phyloP scores from a whole-genome alignment of 2,329 filamentous ascomycete species.

The Cladosporium sp. region DNA sequence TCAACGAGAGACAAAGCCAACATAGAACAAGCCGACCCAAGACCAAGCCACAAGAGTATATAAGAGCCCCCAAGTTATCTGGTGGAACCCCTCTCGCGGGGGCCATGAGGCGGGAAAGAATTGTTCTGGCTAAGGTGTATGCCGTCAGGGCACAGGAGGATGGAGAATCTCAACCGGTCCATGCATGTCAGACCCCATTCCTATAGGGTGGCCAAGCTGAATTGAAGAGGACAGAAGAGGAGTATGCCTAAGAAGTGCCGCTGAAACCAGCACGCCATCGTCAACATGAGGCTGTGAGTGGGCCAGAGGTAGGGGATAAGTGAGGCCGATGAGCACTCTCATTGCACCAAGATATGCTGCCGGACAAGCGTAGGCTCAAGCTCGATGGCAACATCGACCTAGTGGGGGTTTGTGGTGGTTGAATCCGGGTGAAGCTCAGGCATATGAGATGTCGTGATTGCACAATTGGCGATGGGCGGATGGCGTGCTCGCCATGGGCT shows the following conservation, averaged over 20 bases:
- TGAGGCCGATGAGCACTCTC: neutral
- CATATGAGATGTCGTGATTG: conserved; percentile 15
- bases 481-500: conserved; percentile 3
- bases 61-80: neutral
- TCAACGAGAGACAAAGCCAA: neutral
- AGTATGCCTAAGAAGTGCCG: neutral
- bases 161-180: conserved; percentile 8
- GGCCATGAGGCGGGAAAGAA: neutral
- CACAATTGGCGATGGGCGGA: neutral
- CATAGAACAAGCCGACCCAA: neutral
- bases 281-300: conserved; percentile 7
- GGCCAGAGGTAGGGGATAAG: neutral
- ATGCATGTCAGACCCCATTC: neutral
- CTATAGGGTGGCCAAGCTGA: neutral
- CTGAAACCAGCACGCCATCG: conserved; percentile 6
- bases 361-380: conserved; percentile 14
- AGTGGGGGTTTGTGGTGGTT: conserved; percentile 6
- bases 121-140: conserved; percentile 1
- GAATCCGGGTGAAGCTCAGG: conserved; percentile 12
- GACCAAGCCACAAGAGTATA: conserved; percentile 5
- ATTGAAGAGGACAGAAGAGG: neutral
- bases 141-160: neutral
- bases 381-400: conserved; percentile 5
- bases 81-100: neutral
- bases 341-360: conserved; percentile 15